Conservation (phyloP, 148 eudicot genomes). For the Pharnaceum exiguum region DNA sequence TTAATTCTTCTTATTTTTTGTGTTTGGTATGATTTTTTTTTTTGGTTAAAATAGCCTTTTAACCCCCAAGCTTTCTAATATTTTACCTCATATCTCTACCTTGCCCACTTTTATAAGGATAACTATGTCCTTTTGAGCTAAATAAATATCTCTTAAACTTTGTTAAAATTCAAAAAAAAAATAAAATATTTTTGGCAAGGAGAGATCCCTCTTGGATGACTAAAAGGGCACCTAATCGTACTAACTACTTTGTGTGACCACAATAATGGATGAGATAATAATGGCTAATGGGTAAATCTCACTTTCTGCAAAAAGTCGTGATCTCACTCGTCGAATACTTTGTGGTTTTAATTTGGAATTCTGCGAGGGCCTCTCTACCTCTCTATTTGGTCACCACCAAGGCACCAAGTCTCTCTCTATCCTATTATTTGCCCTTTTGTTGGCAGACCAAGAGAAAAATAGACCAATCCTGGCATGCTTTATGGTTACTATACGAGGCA, state of each 20-base stretch:
- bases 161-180: too few species aligned
- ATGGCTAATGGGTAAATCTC: slow-evolving; percentile 15
- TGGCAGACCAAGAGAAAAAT: slow-evolving; percentile 17
- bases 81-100: too few species aligned
- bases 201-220: too few species aligned
- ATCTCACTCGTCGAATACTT: neutral
- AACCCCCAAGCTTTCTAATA: too few species aligned
- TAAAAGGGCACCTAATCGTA: slow-evolving; percentile 12
- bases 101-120: too few species aligned
- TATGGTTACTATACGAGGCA: slow-evolving; percentile 9
- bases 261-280: too few species aligned
- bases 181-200: too few species aligned
- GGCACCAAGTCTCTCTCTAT: neutral
- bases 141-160: too few species aligned
- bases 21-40: too few species aligned
- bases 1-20: too few species aligned
- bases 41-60: too few species aligned
- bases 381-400: slow-evolving; percentile 13
- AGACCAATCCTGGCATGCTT: slow-evolving; percentile 18
- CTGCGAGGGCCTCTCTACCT: neutral
- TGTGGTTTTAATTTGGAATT: slow-evolving; percentile 11
- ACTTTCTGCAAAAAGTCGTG: slow-evolving; percentile 23
- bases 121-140: too few species aligned
- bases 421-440: slow-evolving; percentile 7
- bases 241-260: neutral